Evolutionary conservation across 2,329 filamentous ascomycete species (phyloP), one percentile per base, ranked within the genome.

Genomic region (Stemphylium vesicarium): DNA sequence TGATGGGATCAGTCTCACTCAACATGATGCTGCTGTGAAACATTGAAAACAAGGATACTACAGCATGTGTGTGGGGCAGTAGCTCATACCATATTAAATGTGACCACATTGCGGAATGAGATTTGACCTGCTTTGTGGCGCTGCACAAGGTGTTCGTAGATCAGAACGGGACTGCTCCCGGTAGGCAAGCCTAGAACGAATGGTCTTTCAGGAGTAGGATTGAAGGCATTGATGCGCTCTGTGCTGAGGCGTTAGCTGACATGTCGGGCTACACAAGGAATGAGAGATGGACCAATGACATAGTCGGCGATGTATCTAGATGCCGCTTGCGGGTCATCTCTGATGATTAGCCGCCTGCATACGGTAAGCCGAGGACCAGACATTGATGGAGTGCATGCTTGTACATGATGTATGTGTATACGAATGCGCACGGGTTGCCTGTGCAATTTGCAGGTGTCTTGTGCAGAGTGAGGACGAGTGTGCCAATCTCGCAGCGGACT

Each of bases 51-150:
- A 64, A 64, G 59, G 57, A 56, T 56, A 52, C 18, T 36, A 29
- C 44, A 41, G 48, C 42, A 32, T 38, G 48, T 52, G 57, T 46
- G 56, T 59, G 47, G 51, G 16, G 32, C 32, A 50, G 48, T 56
- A 15, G 15, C 44, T 62, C 78, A 54, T 82, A 89, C 88, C 91
- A 95, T 95, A 77, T 95, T 95, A 82, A 96, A 96, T 22, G 91
- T 96, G 71, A 95, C 85, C 69, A 96, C 90, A 88, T 96, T 85
- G 70, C 88, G 87, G 74, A 96, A 96, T 1, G 91, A 94, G 69
- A 96, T 87, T 71, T 91, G 78, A 68, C 87, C 88, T 62, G 84
- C 82, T 77, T 90, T 90, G 80, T 88, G 86, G 70, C 84, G 84
- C 66, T 84, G 78, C 43, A 95, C 91, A 22, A 96, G 83, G 64